Conservation (phyloP, 805 yeast genomes). For the Ogataea pini region DNA sequence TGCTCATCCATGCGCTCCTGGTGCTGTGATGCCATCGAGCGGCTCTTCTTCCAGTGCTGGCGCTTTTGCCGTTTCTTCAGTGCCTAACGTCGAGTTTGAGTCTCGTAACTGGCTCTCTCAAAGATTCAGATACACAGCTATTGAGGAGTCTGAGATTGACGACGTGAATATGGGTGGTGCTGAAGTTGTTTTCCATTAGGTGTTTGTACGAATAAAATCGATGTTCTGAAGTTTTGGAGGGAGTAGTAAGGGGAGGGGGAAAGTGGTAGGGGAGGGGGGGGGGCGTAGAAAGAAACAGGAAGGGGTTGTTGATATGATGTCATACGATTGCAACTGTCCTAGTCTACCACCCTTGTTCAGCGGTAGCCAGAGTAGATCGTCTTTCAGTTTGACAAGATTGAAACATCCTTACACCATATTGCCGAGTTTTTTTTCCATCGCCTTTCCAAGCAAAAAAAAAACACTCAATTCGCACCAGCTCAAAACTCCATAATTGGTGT, state of each 20-base stretch:
- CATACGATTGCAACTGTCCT: too few species aligned
- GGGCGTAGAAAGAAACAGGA: too few species aligned
- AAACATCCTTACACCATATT: too few species aligned
- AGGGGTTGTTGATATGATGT: too few species aligned
- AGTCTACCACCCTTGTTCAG: too few species aligned
- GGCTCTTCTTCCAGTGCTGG: conserved; percentile 9
- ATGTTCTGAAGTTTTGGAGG: neutral
- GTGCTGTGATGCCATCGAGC: conserved; percentile 31
- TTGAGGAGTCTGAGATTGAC: conserved; percentile 72
- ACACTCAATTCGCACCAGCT: neutral
- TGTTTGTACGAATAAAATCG: conserved; percentile 4
- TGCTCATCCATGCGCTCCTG: conserved; percentile 43
- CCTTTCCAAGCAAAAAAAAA: too few species aligned
- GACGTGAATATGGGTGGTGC: conserved; percentile 86
- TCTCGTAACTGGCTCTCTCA: conserved; percentile 69
- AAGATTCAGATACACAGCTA: conserved; percentile 67
- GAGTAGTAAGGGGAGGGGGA: too few species aligned
- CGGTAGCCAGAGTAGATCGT: too few species aligned
- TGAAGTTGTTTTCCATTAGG: conserved; percentile 41
- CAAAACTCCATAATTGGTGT: neutral
- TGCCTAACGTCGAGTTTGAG: conserved; percentile 31
- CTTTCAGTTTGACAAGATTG: too few species aligned
- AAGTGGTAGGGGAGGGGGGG: too few species aligned
- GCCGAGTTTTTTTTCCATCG: too few species aligned
- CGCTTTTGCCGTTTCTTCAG: conserved; percentile 3